Evolutionary conservation across 495 filamentous ascomycete genomes (phyloP).

Genomic region (Penicillium simplicissimum): DNA sequence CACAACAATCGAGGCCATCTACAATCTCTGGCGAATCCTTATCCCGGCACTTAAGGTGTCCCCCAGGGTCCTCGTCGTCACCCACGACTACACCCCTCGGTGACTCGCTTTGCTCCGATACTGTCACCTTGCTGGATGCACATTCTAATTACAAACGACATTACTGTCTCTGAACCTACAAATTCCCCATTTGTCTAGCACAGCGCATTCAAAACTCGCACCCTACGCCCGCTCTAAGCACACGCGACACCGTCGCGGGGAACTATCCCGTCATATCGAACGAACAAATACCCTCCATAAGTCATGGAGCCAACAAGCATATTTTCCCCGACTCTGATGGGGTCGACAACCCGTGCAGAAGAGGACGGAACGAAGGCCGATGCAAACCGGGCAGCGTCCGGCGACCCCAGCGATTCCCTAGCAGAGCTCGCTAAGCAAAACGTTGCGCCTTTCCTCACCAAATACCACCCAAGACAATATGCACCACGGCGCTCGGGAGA

Average conservation of each 20-base stretch:
- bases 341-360: constrained; percentile 4
- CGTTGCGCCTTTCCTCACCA: constrained; percentile 79
- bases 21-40: constrained; percentile 1
- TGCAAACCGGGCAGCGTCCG: constrained; percentile 21
- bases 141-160: background rate
- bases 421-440: constrained; percentile 52
- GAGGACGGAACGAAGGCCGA: constrained; percentile 25
- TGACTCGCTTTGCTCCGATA: background rate
- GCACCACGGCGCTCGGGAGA: constrained; percentile 57
- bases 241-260: background rate
- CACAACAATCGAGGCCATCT: background rate
- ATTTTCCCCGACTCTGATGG: background rate
- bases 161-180: background rate
- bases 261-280: background rate
- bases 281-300: background rate
- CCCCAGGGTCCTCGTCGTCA: constrained; percentile 21
- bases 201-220: background rate
- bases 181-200: background rate
- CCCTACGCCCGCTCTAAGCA: background rate
- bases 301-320: constrained; percentile 1
- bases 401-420: constrained; percentile 26
- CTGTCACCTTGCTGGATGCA: constrained; percentile 12
- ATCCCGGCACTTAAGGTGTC: constrained; percentile 4
- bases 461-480: constrained; percentile 84
- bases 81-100: background rate